Evolutionary conservation across 176 grass and related monocot species (phyloP), one percentile per base, ranked within the genome.

Genomic region (Saccharum officinarum): DNA sequence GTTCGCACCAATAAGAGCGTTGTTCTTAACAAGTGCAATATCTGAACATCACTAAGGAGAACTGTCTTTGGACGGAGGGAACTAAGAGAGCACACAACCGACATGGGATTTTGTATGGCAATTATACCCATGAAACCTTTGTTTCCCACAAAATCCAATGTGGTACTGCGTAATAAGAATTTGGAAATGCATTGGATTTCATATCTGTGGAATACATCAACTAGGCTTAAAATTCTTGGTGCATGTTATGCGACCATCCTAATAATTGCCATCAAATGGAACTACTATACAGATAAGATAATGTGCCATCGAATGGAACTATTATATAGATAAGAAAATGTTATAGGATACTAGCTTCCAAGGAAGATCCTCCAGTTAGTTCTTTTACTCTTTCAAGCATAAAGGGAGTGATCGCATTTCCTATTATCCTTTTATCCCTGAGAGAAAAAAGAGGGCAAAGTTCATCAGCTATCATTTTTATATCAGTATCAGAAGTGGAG

Each of bases 1-100:
- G 85, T 82, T 90, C 17, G 89, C 93, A 83, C 96, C 96, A 20
- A 88, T 20, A 77, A 84, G 74, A 84, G 96, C 96, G 84, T 98
- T 98, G 45, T 98, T 95, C 86, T 98, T 98, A 80, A 98, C 89
- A 89, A 98, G 96, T 71, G 93, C 91, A 36, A 95, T 95, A 69
- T 98, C 96, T 98, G 77, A 66, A 79, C 14, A 40, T 45, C 16
- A 37, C 38, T 98, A 85, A 98, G 85, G 87, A 85, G 73, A 80
- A 92, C 15, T 67, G 62, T 33, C 50, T 66, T 65, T 37, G 15
- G 2, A 66, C 17, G 15, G 34, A 50, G 12, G 28, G n/a, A 60
- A 75, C 4, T 4, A 52, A 66, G 57, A 36, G 69, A 37, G 69
- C 31, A 62, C 28, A 28, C 28, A 49, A 33, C 49, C 18, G 4